Evolutionary conservation across 2,329 filamentous ascomycete genomes (phyloP).

Genomic region (Claviceps sp.): DNA sequence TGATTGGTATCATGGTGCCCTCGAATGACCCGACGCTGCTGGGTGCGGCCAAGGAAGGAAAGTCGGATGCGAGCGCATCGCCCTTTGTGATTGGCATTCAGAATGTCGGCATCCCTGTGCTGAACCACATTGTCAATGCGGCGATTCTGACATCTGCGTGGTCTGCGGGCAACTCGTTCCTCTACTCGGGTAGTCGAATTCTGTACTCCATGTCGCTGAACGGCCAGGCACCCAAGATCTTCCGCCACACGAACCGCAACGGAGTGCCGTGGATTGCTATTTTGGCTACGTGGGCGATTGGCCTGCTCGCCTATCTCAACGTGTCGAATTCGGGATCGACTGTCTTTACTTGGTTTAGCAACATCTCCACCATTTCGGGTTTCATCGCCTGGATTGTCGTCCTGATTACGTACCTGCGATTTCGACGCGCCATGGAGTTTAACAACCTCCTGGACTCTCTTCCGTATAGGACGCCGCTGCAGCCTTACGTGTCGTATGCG

Average conservation of each 20-base stretch:
- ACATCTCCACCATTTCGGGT: slow-evolving; percentile 50
- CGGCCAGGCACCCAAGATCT: slow-evolving; percentile 50
- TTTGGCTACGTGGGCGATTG: slow-evolving; percentile 41
- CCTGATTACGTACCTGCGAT: slow-evolving; percentile 45
- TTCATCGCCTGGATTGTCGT: slow-evolving; percentile 48
- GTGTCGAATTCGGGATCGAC: slow-evolving; percentile 45
- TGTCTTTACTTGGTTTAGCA: slow-evolving; percentile 61
- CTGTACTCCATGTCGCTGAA: slow-evolving; percentile 55
- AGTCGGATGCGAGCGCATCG: slow-evolving; percentile 42
- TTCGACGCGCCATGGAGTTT: slow-evolving; percentile 39
- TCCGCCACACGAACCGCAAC: slow-evolving; percentile 43
- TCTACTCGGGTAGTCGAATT: slow-evolving; percentile 56
- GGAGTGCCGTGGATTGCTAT: slow-evolving; percentile 48
- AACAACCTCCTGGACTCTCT: slow-evolving; percentile 36
- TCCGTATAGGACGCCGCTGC: slow-evolving; percentile 37
- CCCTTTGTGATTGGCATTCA: slow-evolving; percentile 57
- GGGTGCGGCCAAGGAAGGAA: slow-evolving; percentile 18
- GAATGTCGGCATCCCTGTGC: slow-evolving; percentile 45
- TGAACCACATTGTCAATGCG: slow-evolving; percentile 56
- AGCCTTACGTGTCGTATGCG: slow-evolving; percentile 52
- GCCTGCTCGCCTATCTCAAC: slow-evolving; percentile 57
- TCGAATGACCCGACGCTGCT: slow-evolving; percentile 51
- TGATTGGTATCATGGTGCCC: slow-evolving; percentile 49
- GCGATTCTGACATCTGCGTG: slow-evolving; percentile 54
- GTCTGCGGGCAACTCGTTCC: slow-evolving; percentile 47